These are phyloP conservation scores for Thuja plicata DNA, from an alignment of 83 land plant species.

Conservation along the genomic window DNA sequence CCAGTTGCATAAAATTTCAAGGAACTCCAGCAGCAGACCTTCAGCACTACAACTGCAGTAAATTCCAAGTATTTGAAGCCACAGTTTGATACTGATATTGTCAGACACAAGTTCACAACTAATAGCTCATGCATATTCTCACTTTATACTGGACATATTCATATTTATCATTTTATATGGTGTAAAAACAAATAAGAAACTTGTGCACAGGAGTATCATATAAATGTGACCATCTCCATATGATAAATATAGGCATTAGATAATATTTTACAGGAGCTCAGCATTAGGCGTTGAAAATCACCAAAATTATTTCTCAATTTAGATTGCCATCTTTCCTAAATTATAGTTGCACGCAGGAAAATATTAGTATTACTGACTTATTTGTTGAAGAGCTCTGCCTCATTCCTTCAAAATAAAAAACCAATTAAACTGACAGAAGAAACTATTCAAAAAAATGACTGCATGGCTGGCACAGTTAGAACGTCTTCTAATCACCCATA, in stretches of 20 bases:
- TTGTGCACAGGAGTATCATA: neutral
- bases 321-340: neutral
- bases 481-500: neutral
- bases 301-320: neutral
- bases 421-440: neutral
- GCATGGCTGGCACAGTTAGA: neutral
- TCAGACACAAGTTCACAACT: neutral
- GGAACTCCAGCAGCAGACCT: neutral
- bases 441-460: neutral
- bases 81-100: neutral
- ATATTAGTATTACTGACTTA: no score
- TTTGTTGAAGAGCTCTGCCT: neutral
- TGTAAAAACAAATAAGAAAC: neutral
- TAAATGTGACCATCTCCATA: neutral
- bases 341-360: neutral
- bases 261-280: neutral
- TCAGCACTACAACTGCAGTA: neutral
- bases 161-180: neutral
- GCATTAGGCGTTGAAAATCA: neutral
- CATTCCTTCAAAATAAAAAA: neutral
- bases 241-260: neutral
- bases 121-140: neutral
- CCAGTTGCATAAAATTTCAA: neutral
- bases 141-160: neutral
- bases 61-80: neutral